Base-by-base conservation (phyloP, 257 asterid genomes). In the Capsicum rhomboideum region DNA sequence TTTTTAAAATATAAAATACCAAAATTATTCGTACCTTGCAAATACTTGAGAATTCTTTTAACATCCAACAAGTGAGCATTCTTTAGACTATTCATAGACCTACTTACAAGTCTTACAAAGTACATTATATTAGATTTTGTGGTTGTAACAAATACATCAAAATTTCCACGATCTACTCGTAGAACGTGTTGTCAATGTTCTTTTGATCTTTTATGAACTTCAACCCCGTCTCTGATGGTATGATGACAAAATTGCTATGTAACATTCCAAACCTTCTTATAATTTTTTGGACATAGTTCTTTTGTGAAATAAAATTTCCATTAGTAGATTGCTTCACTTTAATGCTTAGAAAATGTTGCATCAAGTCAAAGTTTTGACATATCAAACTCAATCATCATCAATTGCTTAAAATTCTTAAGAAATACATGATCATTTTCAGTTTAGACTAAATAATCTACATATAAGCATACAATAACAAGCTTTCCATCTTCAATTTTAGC, bases 381-480 rank as follows among this genome's bases (percentile, higher is more conserved):
- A 0, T 4, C 52, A 83, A 61, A 1, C 0, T 80, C 64, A 13
- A 0, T 2, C 87, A 40, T 68, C 4, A 59, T 63, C 20, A 68
- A 85, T n/a, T n/a, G n/a, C n/a, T n/a, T n/a, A n/a, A n/a, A n/a
- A n/a, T n/a, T 4, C 66, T 58, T 12, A 23, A 13, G 8, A 80
- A 68, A 23, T 52, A 84, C 31, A 64, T 66, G 4, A 42, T 84
- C 58, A 16, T 84, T 82, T 49, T 13, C 58, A 53, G 8, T 53
- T 14, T 16, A 53, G 8, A 53, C 16, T 2, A 53, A 16, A 0
- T 53, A 74, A 84, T 28, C 79, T 34, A 52, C 8, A 84, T 14
- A 84, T 79, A 4, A 83, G 72, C 83, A 80, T 23, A 85, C 71
- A 72, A 85, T 59, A n/a, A 77, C 1, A 40, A 83, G 54, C 14